A percentile compares a stretch with the other conserved stretches of the same genome.
These are phyloP conservation scores for Mantamonas sphyraenae DNA, from an alignment of 78 protist genomes.

Conservation along the genomic window DNA sequence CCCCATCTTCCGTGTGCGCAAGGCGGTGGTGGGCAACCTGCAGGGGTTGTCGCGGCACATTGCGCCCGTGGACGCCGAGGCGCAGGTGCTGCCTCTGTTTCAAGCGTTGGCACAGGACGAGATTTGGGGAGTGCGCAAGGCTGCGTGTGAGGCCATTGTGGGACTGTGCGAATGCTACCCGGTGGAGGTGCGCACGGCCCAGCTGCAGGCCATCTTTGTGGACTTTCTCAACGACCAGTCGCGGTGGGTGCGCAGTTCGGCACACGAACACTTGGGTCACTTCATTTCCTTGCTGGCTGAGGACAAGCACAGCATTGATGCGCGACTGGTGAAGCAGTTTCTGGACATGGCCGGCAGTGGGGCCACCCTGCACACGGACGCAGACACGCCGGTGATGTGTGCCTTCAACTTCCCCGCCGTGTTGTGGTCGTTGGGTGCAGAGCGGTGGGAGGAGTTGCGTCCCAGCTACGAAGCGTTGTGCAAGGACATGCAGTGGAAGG, in stretches of 20 bases:
- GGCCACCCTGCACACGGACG: neutral
- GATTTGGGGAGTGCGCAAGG: too few species aligned
- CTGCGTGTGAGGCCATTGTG: neutral
- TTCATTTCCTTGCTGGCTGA: constrained; percentile 17
- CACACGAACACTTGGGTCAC: constrained; percentile 22
- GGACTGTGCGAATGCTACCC: neutral
- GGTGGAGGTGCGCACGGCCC: neutral
- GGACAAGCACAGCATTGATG: neutral
- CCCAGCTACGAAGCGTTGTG: constrained; percentile 13
- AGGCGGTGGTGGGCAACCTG: constrained; percentile 12
- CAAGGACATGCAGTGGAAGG: constrained; percentile 43
- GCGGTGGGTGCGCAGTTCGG: constrained; percentile 39
- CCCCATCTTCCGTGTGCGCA: constrained; percentile 36
- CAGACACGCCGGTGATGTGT: too few species aligned
- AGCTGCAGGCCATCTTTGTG: neutral
- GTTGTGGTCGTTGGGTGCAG: constrained; percentile 20
- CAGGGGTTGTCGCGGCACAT: neutral
- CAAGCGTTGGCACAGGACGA: constrained; percentile 7
- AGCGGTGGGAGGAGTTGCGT: constrained; percentile 31
- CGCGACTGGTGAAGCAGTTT: constrained; percentile 11
- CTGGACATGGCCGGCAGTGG: neutral
- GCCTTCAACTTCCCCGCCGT: constrained; percentile 61
- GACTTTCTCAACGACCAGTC: constrained; percentile 3
- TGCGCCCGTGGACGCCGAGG: neutral
- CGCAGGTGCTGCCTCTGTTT: constrained; percentile 7